Percentiles rank a stretch among this genome's conserved stretches.
Evolutionary conservation across 2,329 filamentous ascomycete genomes (phyloP).

Genomic region (Aspergillus intermedius): DNA sequence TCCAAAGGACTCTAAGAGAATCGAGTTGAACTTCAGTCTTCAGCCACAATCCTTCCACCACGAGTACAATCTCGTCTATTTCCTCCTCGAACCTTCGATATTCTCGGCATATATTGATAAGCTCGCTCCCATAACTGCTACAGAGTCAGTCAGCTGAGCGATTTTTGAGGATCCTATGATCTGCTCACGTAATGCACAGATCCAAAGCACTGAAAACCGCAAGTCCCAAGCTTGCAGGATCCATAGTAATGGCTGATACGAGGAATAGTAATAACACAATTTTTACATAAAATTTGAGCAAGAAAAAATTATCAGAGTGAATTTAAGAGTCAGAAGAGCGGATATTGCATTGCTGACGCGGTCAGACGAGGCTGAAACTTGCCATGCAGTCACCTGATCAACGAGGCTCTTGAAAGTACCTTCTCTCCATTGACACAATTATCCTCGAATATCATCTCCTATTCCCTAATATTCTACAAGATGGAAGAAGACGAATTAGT

Average conservation of each 20-base stretch:
- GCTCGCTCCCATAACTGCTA: background rate
- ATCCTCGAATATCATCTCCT: no score
- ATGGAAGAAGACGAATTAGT: constrained; percentile 3
- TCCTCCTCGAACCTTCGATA: background rate
- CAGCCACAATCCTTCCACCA: constrained; percentile 7
- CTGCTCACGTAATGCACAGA: background rate
- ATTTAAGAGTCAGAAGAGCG: no score
- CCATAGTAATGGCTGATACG: background rate
- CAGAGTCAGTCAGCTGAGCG: background rate
- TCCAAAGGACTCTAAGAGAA: constrained; percentile 13
- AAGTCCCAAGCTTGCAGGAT: background rate
- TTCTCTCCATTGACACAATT: no score
- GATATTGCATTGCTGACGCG: background rate
- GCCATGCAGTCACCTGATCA: background rate
- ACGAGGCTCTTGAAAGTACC: background rate
- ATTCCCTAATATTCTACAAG: background rate
- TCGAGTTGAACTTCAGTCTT: constrained; percentile 19
- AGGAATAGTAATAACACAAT: no score
- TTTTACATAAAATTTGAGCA: no score
- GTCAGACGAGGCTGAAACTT: background rate
- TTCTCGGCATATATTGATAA: background rate
- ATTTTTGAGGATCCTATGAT: background rate
- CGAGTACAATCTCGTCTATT: background rate
- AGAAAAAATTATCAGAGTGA: no score
- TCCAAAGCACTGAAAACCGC: background rate